Base-by-base conservation (phyloP, 179 eudicot genomes). In the Spergularia azorica region DNA sequence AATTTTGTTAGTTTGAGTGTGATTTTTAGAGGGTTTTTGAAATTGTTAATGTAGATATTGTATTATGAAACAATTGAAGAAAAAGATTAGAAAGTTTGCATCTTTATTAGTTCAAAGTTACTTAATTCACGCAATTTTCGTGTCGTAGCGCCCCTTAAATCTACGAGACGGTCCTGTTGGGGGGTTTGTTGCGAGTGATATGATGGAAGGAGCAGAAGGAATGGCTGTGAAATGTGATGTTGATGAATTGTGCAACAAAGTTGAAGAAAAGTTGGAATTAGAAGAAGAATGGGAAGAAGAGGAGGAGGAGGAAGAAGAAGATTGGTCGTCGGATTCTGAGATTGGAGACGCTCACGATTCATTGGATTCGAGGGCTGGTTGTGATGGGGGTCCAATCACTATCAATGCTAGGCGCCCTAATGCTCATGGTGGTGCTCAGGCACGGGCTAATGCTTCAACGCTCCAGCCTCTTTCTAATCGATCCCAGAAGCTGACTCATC, bases 381-480 rank as follows among this genome's bases (percentile, higher is more conserved):
- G 81, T 48, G 85, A 79, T 5, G 90, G 84, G 12, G 88, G 90
- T 39, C 72, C 85, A 0, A 87, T 90, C 61, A 72, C 86, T 2
- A 87, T 86, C 16, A 82, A 90, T 26, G 83, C 91, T 5, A 78
- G 97, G 48, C 94, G 98, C 0, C 98, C 97, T 0, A 94, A 94
- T 79, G 98, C 98, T 14, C 96, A 94, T 63, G 98, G 98, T 2
- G 98, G 98, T 10, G 78, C 87, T 70, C 87, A 82, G 59, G 83
- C 96, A 10, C 92, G 94, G 6, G 86, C 87, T 36, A 85, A 79
- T 77, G 70, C 86, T 1, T 92, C 98, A 16, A 67, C 96, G 0
- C 92, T 94, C 39, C 98, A 94, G 66, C 98, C 98, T 8, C 85
- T 94, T 6, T 86, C 98, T 0, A 94, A 94, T 80, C 87, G 92